phyloP scores from a whole-genome alignment of 768 basidiomycete genomes.

The Xerocomus potaroensis region DNA sequence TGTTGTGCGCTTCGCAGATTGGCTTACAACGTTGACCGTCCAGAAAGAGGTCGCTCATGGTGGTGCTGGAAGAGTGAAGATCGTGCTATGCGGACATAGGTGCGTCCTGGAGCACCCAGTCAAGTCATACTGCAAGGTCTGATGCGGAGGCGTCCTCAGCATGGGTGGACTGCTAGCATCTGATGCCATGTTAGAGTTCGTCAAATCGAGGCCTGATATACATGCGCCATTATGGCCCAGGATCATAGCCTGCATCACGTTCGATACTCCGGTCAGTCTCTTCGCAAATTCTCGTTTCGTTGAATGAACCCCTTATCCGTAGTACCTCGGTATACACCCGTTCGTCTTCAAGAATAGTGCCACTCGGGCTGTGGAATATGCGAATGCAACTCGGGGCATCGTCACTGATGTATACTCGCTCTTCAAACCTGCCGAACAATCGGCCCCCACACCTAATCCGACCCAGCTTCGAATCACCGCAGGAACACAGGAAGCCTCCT shows the following conservation, averaged over 20 bases:
- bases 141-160: conserved; percentile 37
- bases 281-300: background rate
- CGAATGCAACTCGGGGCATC: conserved; percentile 58
- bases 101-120: conserved; percentile 22
- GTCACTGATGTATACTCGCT: conserved; percentile 59
- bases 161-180: conserved; percentile 93
- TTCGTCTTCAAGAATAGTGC: conserved; percentile 80
- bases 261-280: conserved; percentile 79
- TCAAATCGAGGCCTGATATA: conserved; percentile 59
- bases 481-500: conserved; percentile 12
- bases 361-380: conserved; percentile 69
- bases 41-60: conserved; percentile 76
- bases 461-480: conserved; percentile 32
- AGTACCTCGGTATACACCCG: conserved; percentile 90
- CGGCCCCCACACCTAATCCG: conserved; percentile 26
- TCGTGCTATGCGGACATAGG: conserved; percentile 92
- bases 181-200: conserved; percentile 74
- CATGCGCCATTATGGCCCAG: conserved; percentile 79
- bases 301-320: conserved; percentile 5
- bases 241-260: conserved; percentile 80
- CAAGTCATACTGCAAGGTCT: background rate
- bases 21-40: conserved; percentile 88
- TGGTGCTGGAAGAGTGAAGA: conserved; percentile 65
- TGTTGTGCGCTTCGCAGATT: conserved; percentile 83
- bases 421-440: conserved; percentile 43